Evolutionary conservation across 2,329 filamentous ascomycete genomes (phyloP).

Genomic region (Xylaria sp.): DNA sequence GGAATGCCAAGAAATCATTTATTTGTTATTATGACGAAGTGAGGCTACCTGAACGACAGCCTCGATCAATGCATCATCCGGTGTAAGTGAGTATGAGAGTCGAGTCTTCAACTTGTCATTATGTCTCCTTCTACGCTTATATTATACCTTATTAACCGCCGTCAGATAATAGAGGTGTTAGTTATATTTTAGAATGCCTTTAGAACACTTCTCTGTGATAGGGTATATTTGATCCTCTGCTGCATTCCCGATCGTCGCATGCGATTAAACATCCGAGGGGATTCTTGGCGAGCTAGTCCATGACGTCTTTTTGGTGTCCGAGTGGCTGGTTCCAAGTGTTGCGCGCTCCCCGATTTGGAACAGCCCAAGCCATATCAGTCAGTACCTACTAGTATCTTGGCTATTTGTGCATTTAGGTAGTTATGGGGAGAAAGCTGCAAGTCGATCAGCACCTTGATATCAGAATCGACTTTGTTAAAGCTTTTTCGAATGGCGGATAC

Average conservation of each 20-base stretch:
- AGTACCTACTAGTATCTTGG: background rate
- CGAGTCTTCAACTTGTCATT: too few species aligned
- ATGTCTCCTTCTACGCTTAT: too few species aligned
- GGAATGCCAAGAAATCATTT: background rate
- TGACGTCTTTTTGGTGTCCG: conserved; percentile 23
- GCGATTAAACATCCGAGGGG: background rate
- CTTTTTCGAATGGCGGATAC: background rate
- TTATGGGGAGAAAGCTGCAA: background rate
- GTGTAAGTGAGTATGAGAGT: too few species aligned
- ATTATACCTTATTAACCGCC: too few species aligned
- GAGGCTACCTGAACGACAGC: background rate
- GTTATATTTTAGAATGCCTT: too few species aligned
- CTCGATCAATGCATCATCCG: background rate
- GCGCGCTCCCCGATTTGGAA: conserved; percentile 25
- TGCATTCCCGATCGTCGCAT: background rate
- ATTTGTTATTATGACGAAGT: background rate
- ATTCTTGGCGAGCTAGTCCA: conserved; percentile 11
- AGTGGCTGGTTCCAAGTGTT: conserved; percentile 14
- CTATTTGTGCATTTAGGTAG: too few species aligned
- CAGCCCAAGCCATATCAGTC: background rate
- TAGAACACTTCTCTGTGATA: background rate
- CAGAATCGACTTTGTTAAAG: background rate
- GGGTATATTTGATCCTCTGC: background rate
- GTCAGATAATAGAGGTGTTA: too few species aligned
- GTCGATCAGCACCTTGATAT: background rate